phyloP scores from a whole-genome alignment of 805 yeast genomes.

The Cyberlindnera mycetangii region DNA sequence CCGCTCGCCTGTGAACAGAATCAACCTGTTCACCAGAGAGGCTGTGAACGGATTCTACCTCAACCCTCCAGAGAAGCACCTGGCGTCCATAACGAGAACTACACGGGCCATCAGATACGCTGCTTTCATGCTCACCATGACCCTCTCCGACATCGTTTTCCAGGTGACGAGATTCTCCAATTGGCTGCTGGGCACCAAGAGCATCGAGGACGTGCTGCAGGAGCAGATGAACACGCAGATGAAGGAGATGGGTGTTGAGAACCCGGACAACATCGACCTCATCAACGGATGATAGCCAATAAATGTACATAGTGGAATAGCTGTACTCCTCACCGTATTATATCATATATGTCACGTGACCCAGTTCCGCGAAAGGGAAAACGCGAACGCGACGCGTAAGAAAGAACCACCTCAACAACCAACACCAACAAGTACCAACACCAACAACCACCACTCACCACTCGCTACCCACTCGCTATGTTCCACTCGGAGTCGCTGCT shows the following conservation, averaged over 20 bases:
- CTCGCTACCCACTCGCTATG: conserved; percentile 36
- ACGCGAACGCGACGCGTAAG: conserved; percentile 3
- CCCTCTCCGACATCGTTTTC: conserved; percentile 23
- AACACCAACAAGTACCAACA: not conserved
- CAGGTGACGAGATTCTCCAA: conserved; percentile 19
- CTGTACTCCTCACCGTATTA: too few relatives aligned
- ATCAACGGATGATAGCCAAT: conserved; percentile 17
- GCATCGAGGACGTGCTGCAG: conserved; percentile 26
- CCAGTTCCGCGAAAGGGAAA: not conserved
- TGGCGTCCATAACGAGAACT: conserved; percentile 2
- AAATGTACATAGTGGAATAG: not conserved
- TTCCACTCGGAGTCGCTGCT: conserved; percentile 50
- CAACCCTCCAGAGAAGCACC: conserved; percentile 13
- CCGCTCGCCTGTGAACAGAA: conserved; percentile 74
- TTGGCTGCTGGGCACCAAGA: conserved; percentile 23
- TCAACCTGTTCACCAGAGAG: conserved; percentile 57
- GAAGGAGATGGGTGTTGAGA: conserved; percentile 28
- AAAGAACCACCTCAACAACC: not conserved
- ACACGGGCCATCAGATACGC: conserved; percentile 21
- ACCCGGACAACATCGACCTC: conserved; percentile 23
- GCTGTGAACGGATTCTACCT: conserved; percentile 38
- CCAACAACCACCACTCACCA: not conserved
- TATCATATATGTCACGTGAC: not conserved
- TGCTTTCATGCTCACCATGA: conserved; percentile 19
- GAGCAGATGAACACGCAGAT: conserved; percentile 21